phyloP scores from a whole-genome alignment of 306 rosid species.

The Spatholobus suberectus region DNA sequence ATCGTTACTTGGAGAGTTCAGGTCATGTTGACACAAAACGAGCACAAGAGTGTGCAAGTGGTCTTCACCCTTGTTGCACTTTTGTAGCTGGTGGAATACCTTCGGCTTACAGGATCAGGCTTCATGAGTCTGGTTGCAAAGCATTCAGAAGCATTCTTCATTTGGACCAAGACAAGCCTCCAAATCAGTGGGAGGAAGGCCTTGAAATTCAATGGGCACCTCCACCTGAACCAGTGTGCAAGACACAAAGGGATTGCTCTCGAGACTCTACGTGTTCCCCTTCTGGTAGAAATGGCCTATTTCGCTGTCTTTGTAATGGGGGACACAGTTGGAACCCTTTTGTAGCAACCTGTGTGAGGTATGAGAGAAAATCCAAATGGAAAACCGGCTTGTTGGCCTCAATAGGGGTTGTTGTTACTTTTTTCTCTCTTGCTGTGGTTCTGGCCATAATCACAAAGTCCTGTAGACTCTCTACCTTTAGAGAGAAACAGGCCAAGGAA shows the following conservation, averaged over 20 bases:
- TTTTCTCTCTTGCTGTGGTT: conserved; percentile 56
- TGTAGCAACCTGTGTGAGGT: conserved; percentile 61
- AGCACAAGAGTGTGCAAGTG: conserved; percentile 67
- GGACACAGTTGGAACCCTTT: conserved; percentile 72
- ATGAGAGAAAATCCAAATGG: conserved; percentile 46
- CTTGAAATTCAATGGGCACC: conserved; percentile 89
- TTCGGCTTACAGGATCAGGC: conserved; percentile 89
- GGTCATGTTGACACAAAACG: conserved; percentile 55
- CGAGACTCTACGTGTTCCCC: conserved; percentile 62
- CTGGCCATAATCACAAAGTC: conserved; percentile 52
- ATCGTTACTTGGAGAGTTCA: conserved; percentile 72
- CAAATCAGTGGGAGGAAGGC: conserved; percentile 85
- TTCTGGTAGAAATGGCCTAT: conserved; percentile 32
- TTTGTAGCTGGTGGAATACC: conserved; percentile 87
- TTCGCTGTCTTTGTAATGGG: conserved; percentile 71
- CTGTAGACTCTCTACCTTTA: conserved; percentile 39
- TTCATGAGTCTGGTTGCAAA: conserved; percentile 86
- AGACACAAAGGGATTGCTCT: conserved; percentile 67
- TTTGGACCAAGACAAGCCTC: conserved; percentile 62
- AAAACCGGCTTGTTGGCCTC: conserved; percentile 57
- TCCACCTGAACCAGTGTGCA: conserved; percentile 80
- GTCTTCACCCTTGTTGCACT: conserved; percentile 82
- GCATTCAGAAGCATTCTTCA: conserved; percentile 88
- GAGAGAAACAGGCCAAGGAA: conserved; percentile 60
- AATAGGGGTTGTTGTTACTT: conserved; percentile 48